Evolutionary conservation across 1,284 basidiomycete species (phyloP), one percentile per base, ranked within the genome.

Genomic region (Ganoderma sinense): DNA sequence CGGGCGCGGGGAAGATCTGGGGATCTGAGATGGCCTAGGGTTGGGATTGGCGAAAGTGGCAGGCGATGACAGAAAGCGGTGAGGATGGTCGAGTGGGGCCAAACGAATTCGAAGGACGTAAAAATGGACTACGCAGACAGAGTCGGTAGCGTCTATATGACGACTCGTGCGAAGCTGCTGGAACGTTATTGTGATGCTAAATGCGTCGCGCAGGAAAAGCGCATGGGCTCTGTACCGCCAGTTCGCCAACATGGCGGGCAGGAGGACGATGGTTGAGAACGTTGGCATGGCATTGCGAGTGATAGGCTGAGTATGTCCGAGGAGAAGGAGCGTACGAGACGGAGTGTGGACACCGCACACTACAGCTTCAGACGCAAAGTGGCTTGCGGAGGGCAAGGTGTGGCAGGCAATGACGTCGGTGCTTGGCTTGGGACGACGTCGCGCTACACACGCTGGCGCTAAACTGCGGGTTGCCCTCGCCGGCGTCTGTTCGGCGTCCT

Each of bases 351-450:
- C 69, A 73, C 67, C 48, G 70, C 70, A 69, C 29, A 39, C 62
- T 71, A 74, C 73, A 72, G 73, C 71, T 69, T 72, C 67, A 66
- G 69, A 41, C 36, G 59, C 55, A 39, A 20, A 61, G 62, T 40
- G 36, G 62, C 13, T 60, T 55, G 73, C 73, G 70, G 65, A 58
- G 66, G 69, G 55, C 64, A 62, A 48, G 45, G 63, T 62, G 43
- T 66, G 70, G 67, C 66, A 68, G 69, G 66, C 68, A 18, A 69
- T 73, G 72, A 73, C 72, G 72, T 73, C 31, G 53, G 26, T 56
- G 60, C 39, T 59, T 56, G 66, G 55, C 29, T 33, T 33, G 13
- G 18, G 55, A 56, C 48, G 48, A 56, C 33, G 55, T 18, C 14
- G 29, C 14, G 53, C 18, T 31, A 31, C 53, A 23, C 39, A 26